phyloP scores from a whole-genome alignment of 2,329 filamentous ascomycete species.

The Biscogniauxia sp. region DNA sequence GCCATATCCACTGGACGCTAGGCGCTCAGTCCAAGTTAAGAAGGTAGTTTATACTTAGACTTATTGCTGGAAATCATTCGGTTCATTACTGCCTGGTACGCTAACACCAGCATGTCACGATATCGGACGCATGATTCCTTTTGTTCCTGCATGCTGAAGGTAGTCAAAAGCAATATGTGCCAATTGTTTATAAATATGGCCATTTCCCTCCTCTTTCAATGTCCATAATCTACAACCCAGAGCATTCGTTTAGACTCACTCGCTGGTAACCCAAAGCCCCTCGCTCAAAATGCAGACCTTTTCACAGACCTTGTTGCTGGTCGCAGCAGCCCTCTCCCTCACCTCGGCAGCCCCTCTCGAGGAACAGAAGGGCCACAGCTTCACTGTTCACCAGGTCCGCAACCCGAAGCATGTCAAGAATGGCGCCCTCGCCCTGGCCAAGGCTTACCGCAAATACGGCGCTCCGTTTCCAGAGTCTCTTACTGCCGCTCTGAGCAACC shows the following conservation, averaged over 20 bases:
- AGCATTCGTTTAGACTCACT: slow-evolving; percentile 2
- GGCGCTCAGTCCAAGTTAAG: slow-evolving; percentile 5
- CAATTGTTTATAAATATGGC: slow-evolving; percentile 8
- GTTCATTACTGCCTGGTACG: background rate
- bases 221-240: slow-evolving; percentile 1
- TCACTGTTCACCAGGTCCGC: slow-evolving; percentile 27
- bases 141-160: background rate
- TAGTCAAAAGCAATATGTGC: background rate
- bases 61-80: background rate
- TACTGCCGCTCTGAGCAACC: slow-evolving; percentile 6
- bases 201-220: slow-evolving; percentile 4
- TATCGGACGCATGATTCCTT: background rate
- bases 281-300: slow-evolving; percentile 14
- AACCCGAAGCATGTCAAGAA: slow-evolving; percentile 17
- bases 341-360: slow-evolving; percentile 9
- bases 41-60: slow-evolving; percentile 5
- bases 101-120: background rate
- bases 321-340: slow-evolving; percentile 11
- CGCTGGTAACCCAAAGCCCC: slow-evolving; percentile 1
- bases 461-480: slow-evolving; percentile 15
- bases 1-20: slow-evolving; percentile 5
- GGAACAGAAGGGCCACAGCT: slow-evolving; percentile 16
- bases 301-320: slow-evolving; percentile 14
- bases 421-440: slow-evolving; percentile 18
- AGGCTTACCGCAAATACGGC: slow-evolving; percentile 23